Evolutionary conservation across 164 flowering plant species (phyloP).

Genomic region (Magnolia kwangsiensis): DNA sequence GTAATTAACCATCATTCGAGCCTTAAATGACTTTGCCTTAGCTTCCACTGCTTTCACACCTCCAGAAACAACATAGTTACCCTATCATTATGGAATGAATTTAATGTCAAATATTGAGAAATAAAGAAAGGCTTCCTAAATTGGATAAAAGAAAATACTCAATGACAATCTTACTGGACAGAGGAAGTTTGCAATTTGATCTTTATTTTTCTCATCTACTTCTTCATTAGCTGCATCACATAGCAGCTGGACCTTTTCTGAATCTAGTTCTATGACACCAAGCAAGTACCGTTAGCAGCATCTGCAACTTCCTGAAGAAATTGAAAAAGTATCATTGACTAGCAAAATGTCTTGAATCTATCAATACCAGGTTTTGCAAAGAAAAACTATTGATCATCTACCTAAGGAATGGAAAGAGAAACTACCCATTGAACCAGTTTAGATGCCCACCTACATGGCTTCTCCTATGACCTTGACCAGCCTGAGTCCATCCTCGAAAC

Average conservation of each 20-base stretch:
- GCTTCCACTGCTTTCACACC: conserved; percentile 92
- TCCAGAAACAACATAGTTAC: conserved; percentile 98
- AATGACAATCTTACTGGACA: conserved; percentile 62
- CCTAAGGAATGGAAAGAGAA: background rate
- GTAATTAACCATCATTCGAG: conserved; percentile 84
- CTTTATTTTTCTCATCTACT: conserved; percentile 76
- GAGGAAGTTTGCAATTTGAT: conserved; percentile 92
- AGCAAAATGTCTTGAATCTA: conserved; percentile 1
- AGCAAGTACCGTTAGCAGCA: conserved; percentile 77
- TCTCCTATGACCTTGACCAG: conserved; percentile 96
- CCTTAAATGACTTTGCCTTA: conserved; percentile 95
- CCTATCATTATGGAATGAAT: conserved; percentile 35
- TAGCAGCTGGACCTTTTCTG: conserved; percentile 29
- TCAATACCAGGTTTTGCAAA: background rate
- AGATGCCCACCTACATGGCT: conserved; percentile 85
- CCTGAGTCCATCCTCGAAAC: conserved; percentile 95
- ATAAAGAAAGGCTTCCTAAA: background rate
- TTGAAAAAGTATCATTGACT: background rate
- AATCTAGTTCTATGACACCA: no score
- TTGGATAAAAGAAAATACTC: background rate
- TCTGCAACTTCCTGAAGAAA: conserved; percentile 84
- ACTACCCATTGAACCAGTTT: background rate
- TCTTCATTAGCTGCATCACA: conserved; percentile 98
- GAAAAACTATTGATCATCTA: background rate
- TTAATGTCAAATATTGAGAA: conserved; percentile 6